Percentiles rank a stretch among this genome's conserved stretches.
These are phyloP conservation scores for Fragaria ananassa DNA, from an alignment of 306 rosid genomes.

Conservation along the genomic window DNA sequence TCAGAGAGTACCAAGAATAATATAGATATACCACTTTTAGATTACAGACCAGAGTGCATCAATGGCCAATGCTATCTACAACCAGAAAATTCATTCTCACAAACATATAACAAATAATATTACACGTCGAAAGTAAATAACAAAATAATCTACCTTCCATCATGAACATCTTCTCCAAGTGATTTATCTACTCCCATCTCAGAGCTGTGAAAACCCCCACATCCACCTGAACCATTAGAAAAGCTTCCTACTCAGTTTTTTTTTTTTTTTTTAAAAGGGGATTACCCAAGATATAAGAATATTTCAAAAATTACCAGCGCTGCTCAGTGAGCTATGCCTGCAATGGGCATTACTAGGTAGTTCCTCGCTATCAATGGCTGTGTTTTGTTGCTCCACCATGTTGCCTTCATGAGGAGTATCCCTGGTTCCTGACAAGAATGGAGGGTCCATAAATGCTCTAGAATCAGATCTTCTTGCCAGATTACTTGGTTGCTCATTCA, in stretches of 20 bases:
- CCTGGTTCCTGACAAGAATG: conserved; percentile 34
- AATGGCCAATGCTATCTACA: neutral
- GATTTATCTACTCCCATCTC: conserved; percentile 52
- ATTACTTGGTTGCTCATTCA: conserved; percentile 43
- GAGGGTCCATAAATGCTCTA: conserved; percentile 46
- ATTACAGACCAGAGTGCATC: neutral
- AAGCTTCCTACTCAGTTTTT: conserved; percentile 14
- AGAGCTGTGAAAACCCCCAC: conserved; percentile 41
- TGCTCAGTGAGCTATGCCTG: conserved; percentile 62
- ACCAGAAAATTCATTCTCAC: neutral
- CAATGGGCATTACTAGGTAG: conserved; percentile 45
- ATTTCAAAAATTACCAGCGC: conserved; percentile 45
- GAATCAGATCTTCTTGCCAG: conserved; percentile 44
- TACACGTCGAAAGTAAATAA: neutral
- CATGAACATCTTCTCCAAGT: conserved; percentile 48
- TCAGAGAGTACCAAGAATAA: neutral
- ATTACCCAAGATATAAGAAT: conserved; percentile 5
- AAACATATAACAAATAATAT: neutral
- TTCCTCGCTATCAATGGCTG: conserved; percentile 38
- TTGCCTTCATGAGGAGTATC: conserved; percentile 40
- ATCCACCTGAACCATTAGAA: conserved; percentile 51
- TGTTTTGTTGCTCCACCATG: conserved; percentile 44
- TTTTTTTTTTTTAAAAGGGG: neutral
- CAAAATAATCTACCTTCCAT: conserved; percentile 44
- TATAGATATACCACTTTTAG: neutral